Evolutionary conservation across 1,284 basidiomycete genomes (phyloP), one percentile per base, ranked within the genome.

Genomic region (Trichosporon sp.): DNA sequence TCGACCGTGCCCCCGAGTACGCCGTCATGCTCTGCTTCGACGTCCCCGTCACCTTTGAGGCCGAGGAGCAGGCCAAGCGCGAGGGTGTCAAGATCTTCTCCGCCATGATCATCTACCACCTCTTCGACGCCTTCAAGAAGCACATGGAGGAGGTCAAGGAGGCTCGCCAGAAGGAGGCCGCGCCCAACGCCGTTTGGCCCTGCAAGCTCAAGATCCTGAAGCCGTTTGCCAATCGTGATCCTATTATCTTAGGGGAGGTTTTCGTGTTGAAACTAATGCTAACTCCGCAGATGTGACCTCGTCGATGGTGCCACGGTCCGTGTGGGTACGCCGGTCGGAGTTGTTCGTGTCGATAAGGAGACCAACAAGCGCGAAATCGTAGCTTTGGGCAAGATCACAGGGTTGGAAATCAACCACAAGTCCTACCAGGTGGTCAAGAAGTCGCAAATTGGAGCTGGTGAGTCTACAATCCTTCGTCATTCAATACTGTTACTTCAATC

Each of bases 11-110:
- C 11, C 94, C 93, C 80, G 97, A 99, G 81, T 87, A 97, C 62
- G 95, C 96, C 1, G 92, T 93, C 80, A 92, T 99, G 74, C 88
- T 99, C 69, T 96, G 93, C 78, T 99, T 99, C 85, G 97, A 99
- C 83, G 97, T 99, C 23, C 83, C 90, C 0, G 85, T 89, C 62
- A 84, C 98, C 83, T 95, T 89, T 82, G 96, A 98, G 68, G 93
- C 94, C 3, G 93, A 95, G 79, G 88, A 89, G 74, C 80, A 95
- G 68, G 96, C 96, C 1, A 93, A 96, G 69, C 94, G 98, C 80
- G 90, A 95, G 85, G 95, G 95, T 38, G 91, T 99, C 78, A 89
- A 89, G 76, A 85, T 99, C 77, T 99, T 98, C 87, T 95, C 91
- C 85, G 81, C 78, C 13, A 77, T 77, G 77, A 98, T 99, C 82